Evolutionary conservation across 306 rosid species (phyloP).

Genomic region (Vigna mungo): DNA sequence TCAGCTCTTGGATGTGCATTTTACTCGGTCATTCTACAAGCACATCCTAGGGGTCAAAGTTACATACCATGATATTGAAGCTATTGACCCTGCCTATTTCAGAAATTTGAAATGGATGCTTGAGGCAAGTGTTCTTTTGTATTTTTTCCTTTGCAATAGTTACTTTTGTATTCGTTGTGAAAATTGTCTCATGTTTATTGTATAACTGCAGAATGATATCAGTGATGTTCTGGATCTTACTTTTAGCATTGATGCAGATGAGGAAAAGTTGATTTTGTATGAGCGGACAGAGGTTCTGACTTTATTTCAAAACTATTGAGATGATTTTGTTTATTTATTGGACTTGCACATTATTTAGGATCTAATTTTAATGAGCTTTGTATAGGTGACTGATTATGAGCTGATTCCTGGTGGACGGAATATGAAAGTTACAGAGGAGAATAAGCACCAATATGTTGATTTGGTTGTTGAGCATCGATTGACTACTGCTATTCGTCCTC

Average conservation of each 20-base stretch:
- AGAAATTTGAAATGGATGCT: constrained; percentile 95
- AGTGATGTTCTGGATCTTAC: constrained; percentile 86
- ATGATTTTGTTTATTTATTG: constrained; percentile 17
- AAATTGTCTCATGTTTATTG: constrained; percentile 27
- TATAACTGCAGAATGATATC: constrained; percentile 75
- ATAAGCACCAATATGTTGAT: constrained; percentile 92
- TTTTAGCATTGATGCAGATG: constrained; percentile 99
- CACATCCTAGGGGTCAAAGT: constrained; percentile 91
- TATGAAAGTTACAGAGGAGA: constrained; percentile 94
- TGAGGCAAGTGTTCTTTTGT: constrained; percentile 61
- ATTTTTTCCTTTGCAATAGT: background rate
- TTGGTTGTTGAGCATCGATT: constrained; percentile 90
- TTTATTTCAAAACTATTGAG: constrained; percentile 30
- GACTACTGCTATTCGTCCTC: constrained; percentile 97
- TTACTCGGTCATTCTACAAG: constrained; percentile 96
- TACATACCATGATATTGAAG: constrained; percentile 97
- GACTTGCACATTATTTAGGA: background rate
- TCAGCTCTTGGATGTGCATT: constrained; percentile 96
- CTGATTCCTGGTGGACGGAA: constrained; percentile 95
- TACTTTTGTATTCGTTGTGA: constrained; percentile 32
- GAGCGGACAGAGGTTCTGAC: constrained; percentile 83
- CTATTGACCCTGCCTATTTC: constrained; percentile 93
- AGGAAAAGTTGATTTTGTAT: constrained; percentile 88
- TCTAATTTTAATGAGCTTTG: constrained; percentile 45
- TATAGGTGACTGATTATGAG: constrained; percentile 94